Conservation (phyloP, 352 stramenopile genomes). For the Phytophthora foliorum region DNA sequence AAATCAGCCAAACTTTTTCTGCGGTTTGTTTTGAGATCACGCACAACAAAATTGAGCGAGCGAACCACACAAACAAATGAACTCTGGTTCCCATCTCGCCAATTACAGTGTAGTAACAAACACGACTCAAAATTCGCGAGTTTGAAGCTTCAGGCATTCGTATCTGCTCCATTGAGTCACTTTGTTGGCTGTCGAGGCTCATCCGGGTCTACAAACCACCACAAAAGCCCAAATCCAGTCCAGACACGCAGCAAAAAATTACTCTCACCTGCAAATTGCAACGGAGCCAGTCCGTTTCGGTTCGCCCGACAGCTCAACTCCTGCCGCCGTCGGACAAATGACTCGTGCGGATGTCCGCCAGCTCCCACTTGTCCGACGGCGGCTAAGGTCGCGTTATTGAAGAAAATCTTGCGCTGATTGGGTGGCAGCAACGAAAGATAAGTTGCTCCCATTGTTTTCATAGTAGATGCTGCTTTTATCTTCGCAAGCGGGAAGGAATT, state of each 20-base stretch:
- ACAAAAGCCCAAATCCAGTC: background rate
- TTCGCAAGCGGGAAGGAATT: background rate
- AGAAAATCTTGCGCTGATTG: background rate
- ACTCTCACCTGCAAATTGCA: background rate
- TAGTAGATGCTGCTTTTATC: background rate
- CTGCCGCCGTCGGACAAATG: conserved; percentile 24
- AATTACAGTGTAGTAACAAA: background rate
- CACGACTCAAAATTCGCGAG: background rate
- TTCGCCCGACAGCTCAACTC: background rate
- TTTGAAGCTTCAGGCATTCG: background rate
- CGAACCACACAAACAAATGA: background rate
- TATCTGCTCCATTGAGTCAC: background rate
- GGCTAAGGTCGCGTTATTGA: background rate
- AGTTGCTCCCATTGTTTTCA: background rate
- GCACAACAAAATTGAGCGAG: background rate
- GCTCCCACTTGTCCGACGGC: conserved; percentile 18
- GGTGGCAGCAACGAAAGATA: background rate
- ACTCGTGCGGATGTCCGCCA: too few species aligned
- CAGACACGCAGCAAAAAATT: background rate
- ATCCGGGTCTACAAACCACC: background rate
- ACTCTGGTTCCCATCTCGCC: background rate
- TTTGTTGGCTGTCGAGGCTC: background rate
- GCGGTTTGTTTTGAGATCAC: background rate
- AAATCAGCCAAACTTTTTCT: background rate
- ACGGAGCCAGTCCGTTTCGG: conserved; percentile 11